Percentiles rank a stretch among this genome's conserved stretches.
phyloP scores from a whole-genome alignment of 108 stramenopile species.

The Conticribra guillardii region DNA sequence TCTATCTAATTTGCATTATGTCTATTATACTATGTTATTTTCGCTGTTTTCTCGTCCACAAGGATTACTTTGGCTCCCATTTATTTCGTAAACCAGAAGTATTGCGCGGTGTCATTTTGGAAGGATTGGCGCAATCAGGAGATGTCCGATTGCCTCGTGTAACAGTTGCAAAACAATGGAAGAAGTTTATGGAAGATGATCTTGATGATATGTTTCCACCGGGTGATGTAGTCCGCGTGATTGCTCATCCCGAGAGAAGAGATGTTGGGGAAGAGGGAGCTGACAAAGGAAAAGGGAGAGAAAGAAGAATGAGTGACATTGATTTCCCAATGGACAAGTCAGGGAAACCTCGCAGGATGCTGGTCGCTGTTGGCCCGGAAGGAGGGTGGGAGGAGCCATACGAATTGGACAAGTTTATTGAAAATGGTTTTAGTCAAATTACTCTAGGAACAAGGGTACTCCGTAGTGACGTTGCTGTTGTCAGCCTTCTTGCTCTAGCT shows the following conservation, averaged over 20 bases:
- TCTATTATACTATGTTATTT: too few relatives aligned
- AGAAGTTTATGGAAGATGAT: conserved; percentile 59
- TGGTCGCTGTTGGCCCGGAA: conserved; percentile 90
- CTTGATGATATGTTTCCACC: conserved; percentile 71
- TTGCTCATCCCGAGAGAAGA: conserved; percentile 78
- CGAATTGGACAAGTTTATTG: conserved; percentile 77
- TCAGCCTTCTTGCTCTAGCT: conserved; percentile 81
- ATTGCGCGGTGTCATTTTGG: conserved; percentile 64
- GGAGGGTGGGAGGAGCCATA: conserved; percentile 92
- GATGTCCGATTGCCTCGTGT: conserved; percentile 76
- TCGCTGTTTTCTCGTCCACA: too few relatives aligned
- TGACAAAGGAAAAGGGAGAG: not conserved
- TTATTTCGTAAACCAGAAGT: conserved; percentile 76
- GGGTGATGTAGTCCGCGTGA: conserved; percentile 66
- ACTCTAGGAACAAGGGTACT: conserved; percentile 81
- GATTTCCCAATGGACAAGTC: conserved; percentile 51
- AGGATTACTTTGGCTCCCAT: conserved; percentile 93
- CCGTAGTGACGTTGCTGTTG: conserved; percentile 91
- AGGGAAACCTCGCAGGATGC: conserved; percentile 46
- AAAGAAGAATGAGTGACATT: conserved; percentile 61
- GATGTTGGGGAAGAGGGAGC: conserved; percentile 20
- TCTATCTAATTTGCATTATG: too few relatives aligned
- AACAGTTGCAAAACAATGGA: conserved; percentile 46
- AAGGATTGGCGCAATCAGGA: conserved; percentile 82
- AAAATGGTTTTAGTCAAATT: conserved; percentile 80